These are phyloP conservation scores for Rhododendron simsii DNA, from an alignment of 148 eudicot species.

Conservation along the genomic window DNA sequence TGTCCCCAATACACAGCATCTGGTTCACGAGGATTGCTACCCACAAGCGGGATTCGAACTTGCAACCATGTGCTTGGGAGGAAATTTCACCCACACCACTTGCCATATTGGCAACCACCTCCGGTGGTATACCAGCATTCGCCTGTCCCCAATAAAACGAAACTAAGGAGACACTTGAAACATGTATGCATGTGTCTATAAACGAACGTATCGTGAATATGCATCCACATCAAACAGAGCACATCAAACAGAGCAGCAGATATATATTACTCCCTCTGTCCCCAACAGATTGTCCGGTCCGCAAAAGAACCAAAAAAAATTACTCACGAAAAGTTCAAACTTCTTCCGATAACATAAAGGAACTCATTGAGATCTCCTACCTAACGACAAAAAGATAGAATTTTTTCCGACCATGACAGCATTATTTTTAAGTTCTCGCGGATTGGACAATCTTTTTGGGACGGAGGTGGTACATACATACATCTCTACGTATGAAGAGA, in stretches of 20 bases:
- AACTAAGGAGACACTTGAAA: neutral
- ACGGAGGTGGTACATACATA: no score
- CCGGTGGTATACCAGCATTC: neutral
- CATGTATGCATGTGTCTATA: neutral
- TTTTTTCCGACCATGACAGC: no score
- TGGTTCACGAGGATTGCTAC: neutral
- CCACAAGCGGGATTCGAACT: no score
- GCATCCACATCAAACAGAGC: neutral
- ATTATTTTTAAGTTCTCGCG: no score
- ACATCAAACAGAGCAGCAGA: neutral
- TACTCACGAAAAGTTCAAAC: no score
- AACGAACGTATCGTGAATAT: neutral
- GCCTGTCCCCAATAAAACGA: neutral
- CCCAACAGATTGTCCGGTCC: no score
- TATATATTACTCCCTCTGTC: neutral
- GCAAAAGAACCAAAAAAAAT: no score
- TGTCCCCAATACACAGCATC: neutral
- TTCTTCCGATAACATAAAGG: no score
- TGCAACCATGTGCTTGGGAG: no score
- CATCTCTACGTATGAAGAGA: neutral
- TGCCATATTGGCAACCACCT: neutral
- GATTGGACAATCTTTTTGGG: no score
- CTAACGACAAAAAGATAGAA: no score
- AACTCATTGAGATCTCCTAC: no score
- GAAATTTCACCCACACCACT: neutral